phyloP scores from a whole-genome alignment of 2,329 filamentous ascomycete species.

The Beauveria sp. region DNA sequence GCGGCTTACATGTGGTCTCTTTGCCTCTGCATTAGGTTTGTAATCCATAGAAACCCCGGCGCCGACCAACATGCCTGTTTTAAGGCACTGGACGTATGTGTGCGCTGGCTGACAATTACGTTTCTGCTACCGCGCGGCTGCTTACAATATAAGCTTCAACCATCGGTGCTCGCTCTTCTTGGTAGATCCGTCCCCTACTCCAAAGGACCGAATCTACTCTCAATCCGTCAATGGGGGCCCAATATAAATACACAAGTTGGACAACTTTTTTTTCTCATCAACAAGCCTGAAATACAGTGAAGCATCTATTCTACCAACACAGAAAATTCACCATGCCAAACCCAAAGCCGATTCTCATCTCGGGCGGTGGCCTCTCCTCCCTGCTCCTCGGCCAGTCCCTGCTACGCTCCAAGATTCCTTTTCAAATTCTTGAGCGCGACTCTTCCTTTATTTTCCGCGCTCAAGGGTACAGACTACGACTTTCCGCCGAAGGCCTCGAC shows the following conservation, averaged over 20 bases:
- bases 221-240: not conserved
- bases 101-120: not conserved
- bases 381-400: slow-evolving; percentile 38
- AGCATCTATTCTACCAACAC: not conserved
- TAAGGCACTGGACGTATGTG: not conserved
- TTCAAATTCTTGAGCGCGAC: slow-evolving; percentile 50
- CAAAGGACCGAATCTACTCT: not conserved
- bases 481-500: slow-evolving; percentile 49
- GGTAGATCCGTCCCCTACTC: not conserved
- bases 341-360: slow-evolving; percentile 32
- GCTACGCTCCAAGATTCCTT: slow-evolving; percentile 35
- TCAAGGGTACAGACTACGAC: slow-evolving; percentile 54
- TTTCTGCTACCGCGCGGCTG: not conserved
- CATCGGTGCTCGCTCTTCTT: not conserved
- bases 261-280: not conserved
- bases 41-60: not conserved
- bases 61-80: not conserved
- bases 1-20: not conserved
- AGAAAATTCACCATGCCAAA: not conserved
- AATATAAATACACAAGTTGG: not conserved
- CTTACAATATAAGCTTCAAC: slow-evolving; percentile 4
- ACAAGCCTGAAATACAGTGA: not conserved
- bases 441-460: slow-evolving; percentile 43
- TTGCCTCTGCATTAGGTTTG: not conserved
- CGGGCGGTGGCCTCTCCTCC: slow-evolving; percentile 36